These are phyloP conservation scores for Peronosclerospora sorghi DNA, from an alignment of 352 stramenopile species.

Conservation along the genomic window DNA sequence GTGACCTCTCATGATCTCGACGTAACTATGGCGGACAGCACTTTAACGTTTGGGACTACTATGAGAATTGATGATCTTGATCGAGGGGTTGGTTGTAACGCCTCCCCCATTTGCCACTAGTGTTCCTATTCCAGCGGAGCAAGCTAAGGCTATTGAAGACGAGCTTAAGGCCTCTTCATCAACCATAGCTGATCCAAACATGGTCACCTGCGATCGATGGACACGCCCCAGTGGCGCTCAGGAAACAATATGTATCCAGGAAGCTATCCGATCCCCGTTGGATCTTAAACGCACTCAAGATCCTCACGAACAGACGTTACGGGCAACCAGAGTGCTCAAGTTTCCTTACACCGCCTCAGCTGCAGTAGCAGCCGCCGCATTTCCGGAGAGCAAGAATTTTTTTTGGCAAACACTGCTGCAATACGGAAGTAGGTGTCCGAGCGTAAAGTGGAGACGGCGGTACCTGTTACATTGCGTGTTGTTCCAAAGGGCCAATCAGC, in stretches of 20 bases:
- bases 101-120: no score
- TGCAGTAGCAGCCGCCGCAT: background rate
- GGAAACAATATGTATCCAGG: background rate
- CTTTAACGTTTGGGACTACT: background rate
- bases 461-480: background rate
- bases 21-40: no score
- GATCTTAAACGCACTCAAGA: no score
- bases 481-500: background rate
- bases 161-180: no score
- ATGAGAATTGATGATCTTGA: background rate
- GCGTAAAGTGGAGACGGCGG: background rate
- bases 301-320: no score
- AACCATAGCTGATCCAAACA: background rate
- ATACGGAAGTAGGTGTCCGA: no score
- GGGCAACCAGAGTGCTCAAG: background rate
- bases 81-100: background rate
- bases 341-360: background rate
- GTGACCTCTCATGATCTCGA: no score
- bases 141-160: background rate
- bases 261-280: background rate
- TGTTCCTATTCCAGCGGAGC: background rate
- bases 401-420: no score
- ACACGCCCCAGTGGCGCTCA: no score
- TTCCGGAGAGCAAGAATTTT: background rate
- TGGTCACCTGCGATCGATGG: background rate